Base-by-base conservation (phyloP, 768 basidiomycete species). In the Lactarius quietus region DNA sequence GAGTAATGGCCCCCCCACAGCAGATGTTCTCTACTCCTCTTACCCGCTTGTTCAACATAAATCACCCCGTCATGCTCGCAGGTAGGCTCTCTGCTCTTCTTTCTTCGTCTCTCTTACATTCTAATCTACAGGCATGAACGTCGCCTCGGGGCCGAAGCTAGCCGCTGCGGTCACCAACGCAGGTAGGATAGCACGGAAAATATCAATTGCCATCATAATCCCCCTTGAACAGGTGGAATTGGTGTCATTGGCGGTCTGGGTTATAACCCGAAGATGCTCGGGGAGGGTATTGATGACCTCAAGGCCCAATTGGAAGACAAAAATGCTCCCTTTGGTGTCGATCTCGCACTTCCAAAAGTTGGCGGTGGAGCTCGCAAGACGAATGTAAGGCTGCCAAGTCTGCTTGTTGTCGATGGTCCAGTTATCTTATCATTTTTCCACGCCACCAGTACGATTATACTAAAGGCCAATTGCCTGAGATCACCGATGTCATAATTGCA, bases 161-260 rank as follows among this genome's bases (percentile, higher is more conserved):
- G 93, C 93, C 23, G 93, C 92, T 26, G 86, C 90, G 1, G 92
- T 95, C n/a, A 92, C 92, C n/a, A 95, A 95, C 72, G 85, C 93
- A 26, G 93, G 89, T 81, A 20, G 18, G n/a, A 31, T 51, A 33
- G 12, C 12, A 36, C 36, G 20, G 15, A 28, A 29, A 8, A 10
- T n/a, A 29, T 18, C 18, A 31, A 15, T 39, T 56, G n/a, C n/a
- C 43, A 31, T 0, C 52, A 28, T 33, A 23, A 6, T 48, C 20
- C 9, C 15, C 23, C 39, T 18, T 52, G n/a, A 20, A 28, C 59
- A 83, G 84, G 87, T 70, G 91, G 90, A 6, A 86, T 90, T 69
- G 94, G 94, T 26, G 92, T 94, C 71, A 93, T 95, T 68, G 94
- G 93, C 3, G 94, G 93, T 38, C 75, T 90, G 53, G 82, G 84